Percentiles rank a stretch among this genome's conserved stretches.
Conservation (phyloP, 176 grass and related monocot species). For the Calamus simplicifolius region DNA sequence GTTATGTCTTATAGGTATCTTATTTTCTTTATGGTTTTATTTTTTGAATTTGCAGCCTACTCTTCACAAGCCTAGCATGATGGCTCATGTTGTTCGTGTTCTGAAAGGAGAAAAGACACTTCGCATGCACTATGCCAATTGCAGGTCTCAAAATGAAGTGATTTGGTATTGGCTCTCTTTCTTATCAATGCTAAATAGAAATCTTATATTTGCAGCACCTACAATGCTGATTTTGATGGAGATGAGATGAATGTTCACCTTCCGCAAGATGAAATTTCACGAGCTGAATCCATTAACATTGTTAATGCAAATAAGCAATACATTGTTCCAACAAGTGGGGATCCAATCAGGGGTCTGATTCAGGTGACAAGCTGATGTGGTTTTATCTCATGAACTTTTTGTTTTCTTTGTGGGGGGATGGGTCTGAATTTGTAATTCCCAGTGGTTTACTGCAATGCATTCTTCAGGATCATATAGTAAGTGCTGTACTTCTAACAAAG, state of each 20-base stretch:
- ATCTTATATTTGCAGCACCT: slow-evolving; percentile 55
- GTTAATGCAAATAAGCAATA: slow-evolving; percentile 95
- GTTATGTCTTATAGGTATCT: no score
- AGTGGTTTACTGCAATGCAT: slow-evolving; percentile 1
- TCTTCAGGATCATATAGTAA: slow-evolving; percentile 79
- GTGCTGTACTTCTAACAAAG: slow-evolving; percentile 92
- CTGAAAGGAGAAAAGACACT: slow-evolving; percentile 88
- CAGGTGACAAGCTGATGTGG: slow-evolving; percentile 33
- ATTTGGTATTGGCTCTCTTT: not conserved
- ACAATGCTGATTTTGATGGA: slow-evolving; percentile 99
- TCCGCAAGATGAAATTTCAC: slow-evolving; percentile 98
- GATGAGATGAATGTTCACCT: slow-evolving; percentile 99
- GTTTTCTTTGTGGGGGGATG: no score
- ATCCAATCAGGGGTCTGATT: slow-evolving; percentile 88
- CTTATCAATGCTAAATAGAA: no score
- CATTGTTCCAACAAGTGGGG: slow-evolving; percentile 74
- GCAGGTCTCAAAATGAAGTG: slow-evolving; percentile 48
- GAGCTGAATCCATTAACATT: slow-evolving; percentile 84
- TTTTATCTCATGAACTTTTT: not conserved
- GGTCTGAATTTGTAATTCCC: no score
- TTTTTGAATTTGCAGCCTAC: slow-evolving; percentile 54
- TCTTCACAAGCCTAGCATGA: slow-evolving; percentile 98
- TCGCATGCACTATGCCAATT: slow-evolving; percentile 98
- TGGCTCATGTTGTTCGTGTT: slow-evolving; percentile 92
- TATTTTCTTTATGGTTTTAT: not conserved